Percentiles rank a stretch among this genome's conserved stretches.
Conservation (phyloP, 805 yeast species). For the Wickerhamomyces chaumierensis region DNA sequence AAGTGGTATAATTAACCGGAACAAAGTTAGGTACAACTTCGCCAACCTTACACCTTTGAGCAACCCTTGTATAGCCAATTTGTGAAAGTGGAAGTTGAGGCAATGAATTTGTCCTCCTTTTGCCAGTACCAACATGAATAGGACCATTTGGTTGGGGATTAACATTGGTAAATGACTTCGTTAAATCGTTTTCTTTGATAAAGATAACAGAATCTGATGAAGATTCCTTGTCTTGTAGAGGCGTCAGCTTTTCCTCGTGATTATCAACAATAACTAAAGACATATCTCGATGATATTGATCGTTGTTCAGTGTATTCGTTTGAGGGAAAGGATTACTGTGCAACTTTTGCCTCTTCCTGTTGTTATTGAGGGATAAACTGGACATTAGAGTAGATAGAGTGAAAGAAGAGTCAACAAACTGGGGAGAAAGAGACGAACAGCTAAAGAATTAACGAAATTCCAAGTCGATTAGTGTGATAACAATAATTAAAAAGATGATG, state of each 20-base stretch:
- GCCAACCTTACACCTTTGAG: constrained; percentile 28
- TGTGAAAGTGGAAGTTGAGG: constrained; percentile 43
- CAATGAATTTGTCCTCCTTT: constrained; percentile 39
- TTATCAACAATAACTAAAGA: background rate
- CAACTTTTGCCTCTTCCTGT: background rate
- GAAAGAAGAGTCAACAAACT: no score
- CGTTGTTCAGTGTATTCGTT: background rate
- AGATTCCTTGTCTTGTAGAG: background rate
- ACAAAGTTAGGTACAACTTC: constrained; percentile 27
- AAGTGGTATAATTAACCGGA: constrained; percentile 2
- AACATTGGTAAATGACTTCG: constrained; percentile 1
- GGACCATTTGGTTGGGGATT: constrained; percentile 1
- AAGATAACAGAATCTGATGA: background rate
- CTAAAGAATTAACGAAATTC: no score
- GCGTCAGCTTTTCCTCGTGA: constrained; percentile 1
- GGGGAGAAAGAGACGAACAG: no score
- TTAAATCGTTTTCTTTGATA: background rate
- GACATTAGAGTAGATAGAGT: background rate
- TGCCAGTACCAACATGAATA: constrained; percentile 23
- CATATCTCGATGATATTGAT: background rate
- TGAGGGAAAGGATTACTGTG: no score
- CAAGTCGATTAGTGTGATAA: no score
- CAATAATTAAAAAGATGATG: no score
- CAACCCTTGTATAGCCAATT: constrained; percentile 26
- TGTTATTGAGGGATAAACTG: background rate